Evolutionary conservation across 768 basidiomycete species (phyloP).

Genomic region (Mycena floridula): DNA sequence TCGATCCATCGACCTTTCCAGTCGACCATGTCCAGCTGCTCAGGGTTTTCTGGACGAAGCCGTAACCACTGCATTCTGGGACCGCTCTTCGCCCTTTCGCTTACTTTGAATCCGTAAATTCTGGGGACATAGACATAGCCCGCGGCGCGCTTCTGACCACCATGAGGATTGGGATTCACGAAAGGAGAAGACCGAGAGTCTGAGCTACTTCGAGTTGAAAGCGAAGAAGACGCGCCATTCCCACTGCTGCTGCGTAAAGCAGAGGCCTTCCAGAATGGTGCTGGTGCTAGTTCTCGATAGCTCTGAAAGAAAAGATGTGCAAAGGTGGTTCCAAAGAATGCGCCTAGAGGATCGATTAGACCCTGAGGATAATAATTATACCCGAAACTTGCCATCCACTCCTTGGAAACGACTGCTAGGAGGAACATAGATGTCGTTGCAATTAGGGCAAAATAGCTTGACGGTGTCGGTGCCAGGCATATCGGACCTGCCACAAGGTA

Average conservation of each 20-base stretch:
- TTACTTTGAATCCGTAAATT: conserved; percentile 98
- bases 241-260: conserved; percentile 28
- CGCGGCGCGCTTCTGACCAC: conserved; percentile 82
- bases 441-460: conserved; percentile 96
- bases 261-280: conserved; percentile 83
- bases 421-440: conserved; percentile 94
- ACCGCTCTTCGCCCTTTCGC: conserved; percentile 89
- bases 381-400: conserved; percentile 72
- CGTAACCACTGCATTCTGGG: conserved; percentile 98
- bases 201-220: conserved; percentile 48
- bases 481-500: conserved; percentile 94
- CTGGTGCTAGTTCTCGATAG: conserved; percentile 91
- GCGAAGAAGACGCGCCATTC: conserved; percentile 44
- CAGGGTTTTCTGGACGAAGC: conserved; percentile 71
- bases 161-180: conserved; percentile 83
- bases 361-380: conserved; percentile 1
- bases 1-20: conserved; percentile 87
- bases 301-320: conserved; percentile 97
- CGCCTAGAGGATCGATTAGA: conserved; percentile 45
- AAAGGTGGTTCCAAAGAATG: conserved; percentile 99
- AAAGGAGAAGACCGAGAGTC: conserved; percentile 53
- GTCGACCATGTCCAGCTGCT: conserved; percentile 83
- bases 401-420: conserved; percentile 94
- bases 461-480: conserved; percentile 96
- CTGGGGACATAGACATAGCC: conserved; percentile 85